Evolutionary conservation across 805 yeast species (phyloP), one percentile per base, ranked within the genome.

Genomic region (Yamadazyma olivae): DNA sequence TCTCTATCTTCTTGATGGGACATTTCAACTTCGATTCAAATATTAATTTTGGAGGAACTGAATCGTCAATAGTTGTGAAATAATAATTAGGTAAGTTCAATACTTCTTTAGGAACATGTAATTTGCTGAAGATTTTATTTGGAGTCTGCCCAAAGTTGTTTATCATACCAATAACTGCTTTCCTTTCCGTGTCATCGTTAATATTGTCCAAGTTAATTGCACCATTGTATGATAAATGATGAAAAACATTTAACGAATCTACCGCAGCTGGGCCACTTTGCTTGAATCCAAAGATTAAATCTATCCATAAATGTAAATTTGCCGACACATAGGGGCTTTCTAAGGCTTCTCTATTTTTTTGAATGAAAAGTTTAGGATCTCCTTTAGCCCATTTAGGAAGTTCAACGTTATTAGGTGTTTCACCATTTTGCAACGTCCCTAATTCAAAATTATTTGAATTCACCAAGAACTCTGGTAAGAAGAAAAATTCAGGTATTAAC

Each of bases 131-230:
- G 8, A 89, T 61, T 47, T 83, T 85, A 32, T 74, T 52, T 1
- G 96, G 96, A 0, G 95, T 88, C 53, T 88, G 96, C 0, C 96
- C 96, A 67, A 88, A 88, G 57, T 88, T 88, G 53, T 89, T 93
- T 34, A 88, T 88, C 48, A 84, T 83, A 1, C 95, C 90, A 16
- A 87, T 83, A 3, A 83, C 71, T 1, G 95, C 91, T 25, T 79
- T 67, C 44, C 81, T 71, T 56, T 88, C 95, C 42, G 74, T 70
- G 24, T 79, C 87, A 51, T 87, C 90, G 41, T 75, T 70, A 38
- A 88, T 81, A 16, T 70, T 70, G 42, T 86, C 95, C 36, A 88
- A 61, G 53, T 88, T 79, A 14, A 85, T 80, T 0, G 90, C 86
- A 2, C 96, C 96, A 36, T 82, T 82, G 52, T 88, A 88, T 38